Evolutionary conservation across 495 filamentous ascomycete genomes (phyloP).

Genomic region (Daldinia loculata): DNA sequence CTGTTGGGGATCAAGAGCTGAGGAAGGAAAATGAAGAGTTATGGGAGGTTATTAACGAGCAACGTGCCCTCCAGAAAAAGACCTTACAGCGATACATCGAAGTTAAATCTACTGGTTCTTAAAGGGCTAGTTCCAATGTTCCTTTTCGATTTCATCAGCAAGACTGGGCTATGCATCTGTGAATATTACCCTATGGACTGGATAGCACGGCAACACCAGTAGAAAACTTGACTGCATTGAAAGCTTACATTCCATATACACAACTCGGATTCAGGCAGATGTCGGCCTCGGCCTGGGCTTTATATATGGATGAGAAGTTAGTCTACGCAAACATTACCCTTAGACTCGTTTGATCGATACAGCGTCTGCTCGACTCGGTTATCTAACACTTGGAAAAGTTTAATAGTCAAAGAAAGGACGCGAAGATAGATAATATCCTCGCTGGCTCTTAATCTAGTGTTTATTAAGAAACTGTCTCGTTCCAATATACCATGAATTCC

Average conservation of each 20-base stretch:
- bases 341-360: neutral
- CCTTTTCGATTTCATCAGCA: neutral
- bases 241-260: neutral
- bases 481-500: neutral
- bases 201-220: neutral
- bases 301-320: neutral
- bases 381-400: neutral
- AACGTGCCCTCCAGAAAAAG: constrained; percentile 57
- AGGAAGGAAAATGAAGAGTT: constrained; percentile 61
- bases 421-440: neutral
- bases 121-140: neutral
- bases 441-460: neutral
- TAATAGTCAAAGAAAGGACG: neutral
- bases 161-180: too few relatives aligned
- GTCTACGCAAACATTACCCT: neutral
- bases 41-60: constrained; percentile 61
- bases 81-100: constrained; percentile 57
- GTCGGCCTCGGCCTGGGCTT: neutral
- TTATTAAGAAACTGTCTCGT: neutral
- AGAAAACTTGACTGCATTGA: neutral
- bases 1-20: constrained; percentile 52
- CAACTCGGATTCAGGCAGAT: neutral
- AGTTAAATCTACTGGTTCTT: constrained; percentile 45
- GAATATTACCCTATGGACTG: neutral
- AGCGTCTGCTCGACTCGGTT: neutral